Conservation (phyloP, 1,139 yeast genomes). For the Yamadazyma conglobata region DNA sequence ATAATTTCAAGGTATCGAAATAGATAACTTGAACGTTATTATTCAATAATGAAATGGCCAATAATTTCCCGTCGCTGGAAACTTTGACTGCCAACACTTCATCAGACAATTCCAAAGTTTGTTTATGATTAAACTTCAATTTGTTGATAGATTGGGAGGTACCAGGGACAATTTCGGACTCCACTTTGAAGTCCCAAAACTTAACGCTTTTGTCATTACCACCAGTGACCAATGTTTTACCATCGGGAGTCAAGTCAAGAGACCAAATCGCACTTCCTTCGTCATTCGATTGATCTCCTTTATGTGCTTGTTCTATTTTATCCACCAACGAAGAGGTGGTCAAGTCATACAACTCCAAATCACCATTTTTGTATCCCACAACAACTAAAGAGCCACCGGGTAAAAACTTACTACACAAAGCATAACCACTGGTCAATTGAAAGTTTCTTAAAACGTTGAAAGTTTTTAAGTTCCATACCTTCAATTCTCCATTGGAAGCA, state of each 20-base stretch:
- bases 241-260: slow-evolving; percentile 81
- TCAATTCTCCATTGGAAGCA: slow-evolving; percentile 85
- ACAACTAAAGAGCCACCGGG: slow-evolving; percentile 90
- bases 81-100: slow-evolving; percentile 78
- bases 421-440: slow-evolving; percentile 72
- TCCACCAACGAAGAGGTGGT: slow-evolving; percentile 76
- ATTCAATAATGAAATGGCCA: slow-evolving; percentile 85
- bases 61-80: slow-evolving; percentile 74
- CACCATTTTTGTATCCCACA: slow-evolving; percentile 89
- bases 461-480: slow-evolving; percentile 82
- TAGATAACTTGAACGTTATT: slow-evolving; percentile 93
- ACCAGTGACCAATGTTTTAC: slow-evolving; percentile 82
- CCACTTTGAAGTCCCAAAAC: slow-evolving; percentile 82
- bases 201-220: slow-evolving; percentile 89
- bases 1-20: slow-evolving; percentile 81
- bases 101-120: slow-evolving; percentile 80
- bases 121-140: slow-evolving; percentile 66
- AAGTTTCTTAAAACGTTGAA: slow-evolving; percentile 78
- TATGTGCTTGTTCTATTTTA: slow-evolving; percentile 69
- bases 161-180: slow-evolving; percentile 67
- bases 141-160: slow-evolving; percentile 50
- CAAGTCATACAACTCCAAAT: slow-evolving; percentile 78
- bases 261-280: slow-evolving; percentile 85
- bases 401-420: slow-evolving; percentile 73
- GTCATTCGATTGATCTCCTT: slow-evolving; percentile 20